Base-by-base conservation (phyloP, 2,329 filamentous ascomycete species). In the Aspergillus cejpii region DNA sequence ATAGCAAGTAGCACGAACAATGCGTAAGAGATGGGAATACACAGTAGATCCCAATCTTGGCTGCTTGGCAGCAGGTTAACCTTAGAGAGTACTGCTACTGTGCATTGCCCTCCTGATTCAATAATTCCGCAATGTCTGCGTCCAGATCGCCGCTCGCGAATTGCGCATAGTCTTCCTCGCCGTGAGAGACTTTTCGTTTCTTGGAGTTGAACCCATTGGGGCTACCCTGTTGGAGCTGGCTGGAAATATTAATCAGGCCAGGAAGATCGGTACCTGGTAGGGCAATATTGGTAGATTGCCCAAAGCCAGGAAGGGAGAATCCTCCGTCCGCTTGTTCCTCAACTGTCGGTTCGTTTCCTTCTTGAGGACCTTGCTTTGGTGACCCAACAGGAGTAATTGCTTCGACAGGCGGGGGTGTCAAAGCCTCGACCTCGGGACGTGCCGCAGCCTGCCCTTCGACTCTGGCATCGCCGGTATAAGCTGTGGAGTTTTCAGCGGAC, bases 381-480 rank as follows among this genome's bases (percentile, higher is more conserved):
- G 73, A 75, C 6, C 68, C 72, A 40, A 74, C 69, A 15, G 78
- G 76, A 0, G 75, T 76, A 44, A 77, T 66, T 6, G 69, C 68
- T 44, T 80, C 79, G 48, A 80, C 76, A 2, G 81, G 72, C 1
- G 85, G 86, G n/a, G 89, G 90, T 0, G 90, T 96, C 44, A 96
- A 75, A 5, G 83, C 85, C 65, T 97, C 91, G 45, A 94, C 77
- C 55, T 90, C 81, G 1, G 91, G 90, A 26, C 87, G 81, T 41
- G 48, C n/a, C 11, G 56, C 37, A 65, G 67, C 27, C 33, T 62
- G 54, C 51, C 58, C 52, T n/a, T 56, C 50, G 6, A 37, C 46
- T 7, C 59, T 54, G 29, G 57, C 55, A 24, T 65, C 66, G 31
- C 59, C 61, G n/a, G 68, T 49, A 55, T 73, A 61, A 39, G 73